phyloP scores from a whole-genome alignment of 2,329 filamentous ascomycete genomes.

The Fusarium penzigii region DNA sequence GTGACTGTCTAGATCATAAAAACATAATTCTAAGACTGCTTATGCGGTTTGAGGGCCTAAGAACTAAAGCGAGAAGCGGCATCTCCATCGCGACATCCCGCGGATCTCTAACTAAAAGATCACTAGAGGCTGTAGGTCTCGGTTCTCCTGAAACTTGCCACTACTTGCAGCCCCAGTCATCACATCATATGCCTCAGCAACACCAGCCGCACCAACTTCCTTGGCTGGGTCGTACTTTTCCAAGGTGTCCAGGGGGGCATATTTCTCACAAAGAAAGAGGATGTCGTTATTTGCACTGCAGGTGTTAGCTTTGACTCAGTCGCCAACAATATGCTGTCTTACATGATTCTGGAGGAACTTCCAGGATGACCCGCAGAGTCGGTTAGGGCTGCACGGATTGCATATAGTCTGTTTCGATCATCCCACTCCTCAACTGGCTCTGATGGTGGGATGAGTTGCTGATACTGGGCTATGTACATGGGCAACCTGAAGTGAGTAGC shows the following conservation, averaged over 20 bases:
- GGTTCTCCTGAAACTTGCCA: too few relatives aligned
- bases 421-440: conserved; percentile 2
- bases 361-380: background rate
- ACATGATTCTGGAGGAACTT: background rate
- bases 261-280: background rate
- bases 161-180: background rate
- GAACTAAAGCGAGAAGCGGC: too few relatives aligned
- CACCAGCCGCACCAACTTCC: background rate
- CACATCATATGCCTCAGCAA: background rate
- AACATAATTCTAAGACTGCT: too few relatives aligned
- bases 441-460: background rate
- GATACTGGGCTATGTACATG: background rate
- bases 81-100: too few relatives aligned
- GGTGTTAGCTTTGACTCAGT: background rate
- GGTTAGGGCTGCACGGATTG: background rate
- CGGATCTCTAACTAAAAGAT: too few relatives aligned
- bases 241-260: background rate
- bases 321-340: background rate
- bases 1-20: too few relatives aligned
- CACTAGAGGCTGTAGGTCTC: too few relatives aligned
- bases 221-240: background rate
- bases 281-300: background rate
- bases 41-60: too few relatives aligned
- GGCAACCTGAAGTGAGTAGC: background rate
- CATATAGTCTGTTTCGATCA: conserved; percentile 2